phyloP scores from a whole-genome alignment of 176 grass and related monocot species.

The Triticum aestivum region DNA sequence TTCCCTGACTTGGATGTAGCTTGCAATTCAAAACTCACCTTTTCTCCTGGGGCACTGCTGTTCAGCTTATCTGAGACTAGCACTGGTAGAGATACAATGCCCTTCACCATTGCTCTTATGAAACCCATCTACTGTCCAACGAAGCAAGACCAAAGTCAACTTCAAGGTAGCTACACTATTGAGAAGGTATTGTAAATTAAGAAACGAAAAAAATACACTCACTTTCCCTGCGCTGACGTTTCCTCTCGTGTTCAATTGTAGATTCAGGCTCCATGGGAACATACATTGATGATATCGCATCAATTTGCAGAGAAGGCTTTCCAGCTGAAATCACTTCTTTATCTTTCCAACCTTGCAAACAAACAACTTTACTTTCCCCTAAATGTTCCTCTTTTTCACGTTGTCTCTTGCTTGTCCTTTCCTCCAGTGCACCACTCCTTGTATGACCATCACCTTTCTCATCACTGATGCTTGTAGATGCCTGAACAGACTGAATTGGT shows the following conservation, averaged over 20 bases:
- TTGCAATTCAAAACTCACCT: constrained; percentile 33
- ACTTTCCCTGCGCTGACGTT: constrained; percentile 46
- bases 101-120: constrained; percentile 31
- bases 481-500: constrained; percentile 40
- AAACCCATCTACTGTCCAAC: constrained; percentile 44
- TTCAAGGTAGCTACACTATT: neutral
- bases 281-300: neutral
- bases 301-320: neutral
- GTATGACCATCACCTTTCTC: constrained; percentile 52
- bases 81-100: neutral
- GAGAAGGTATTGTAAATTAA: neutral
- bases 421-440: constrained; percentile 22
- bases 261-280: neutral
- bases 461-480: constrained; percentile 39
- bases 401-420: constrained; percentile 40
- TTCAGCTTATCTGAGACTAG: constrained; percentile 50
- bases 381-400: constrained; percentile 71
- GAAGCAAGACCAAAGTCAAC: neutral
- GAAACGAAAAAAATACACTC: constrained; percentile 8
- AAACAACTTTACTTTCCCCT: constrained; percentile 57
- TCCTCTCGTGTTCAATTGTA: constrained; percentile 46
- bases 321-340: constrained; percentile 31
- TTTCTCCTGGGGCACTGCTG: constrained; percentile 12
- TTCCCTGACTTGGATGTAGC: constrained; percentile 52
- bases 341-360: constrained; percentile 44